Conservation (phyloP, 768 basidiomycete species). For the Lactifluus volemus region DNA sequence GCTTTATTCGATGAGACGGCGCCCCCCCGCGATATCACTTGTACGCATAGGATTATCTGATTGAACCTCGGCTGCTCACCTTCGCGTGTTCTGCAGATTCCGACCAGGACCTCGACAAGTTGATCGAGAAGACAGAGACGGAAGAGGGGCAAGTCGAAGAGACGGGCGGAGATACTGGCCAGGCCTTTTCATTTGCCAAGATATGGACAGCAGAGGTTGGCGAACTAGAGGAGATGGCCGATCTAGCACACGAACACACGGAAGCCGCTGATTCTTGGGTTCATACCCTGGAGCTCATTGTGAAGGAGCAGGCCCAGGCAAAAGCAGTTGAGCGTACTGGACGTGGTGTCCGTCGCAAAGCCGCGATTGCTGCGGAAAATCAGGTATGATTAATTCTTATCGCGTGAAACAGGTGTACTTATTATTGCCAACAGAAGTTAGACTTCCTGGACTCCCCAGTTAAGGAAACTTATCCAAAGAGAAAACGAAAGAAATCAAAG, state of each 20-base stretch:
- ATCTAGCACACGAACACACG: conserved; percentile 31
- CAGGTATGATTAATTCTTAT: conserved; percentile 31
- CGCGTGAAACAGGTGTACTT: not conserved
- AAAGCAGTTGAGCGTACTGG: conserved; percentile 51
- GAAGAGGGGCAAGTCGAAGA: conserved; percentile 48
- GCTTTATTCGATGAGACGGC: conserved; percentile 67
- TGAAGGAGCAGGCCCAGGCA: conserved; percentile 37
- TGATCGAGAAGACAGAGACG: conserved; percentile 78
- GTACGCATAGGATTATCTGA: conserved; percentile 28
- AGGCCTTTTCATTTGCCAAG: conserved; percentile 82
- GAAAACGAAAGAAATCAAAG: conserved; percentile 27
- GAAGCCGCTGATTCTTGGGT: conserved; percentile 78
- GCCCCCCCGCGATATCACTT: conserved; percentile 56
- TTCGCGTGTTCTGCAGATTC: conserved; percentile 40
- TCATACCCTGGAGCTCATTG: conserved; percentile 47
- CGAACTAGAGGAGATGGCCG: conserved; percentile 55
- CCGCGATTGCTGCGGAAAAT: conserved; percentile 37
- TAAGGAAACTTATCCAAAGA: conserved; percentile 29
- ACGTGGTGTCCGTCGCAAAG: conserved; percentile 66
- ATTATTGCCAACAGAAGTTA: conserved; percentile 22
- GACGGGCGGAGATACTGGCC: conserved; percentile 38
- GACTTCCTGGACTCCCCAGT: conserved; percentile 32
- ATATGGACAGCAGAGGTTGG: conserved; percentile 83
- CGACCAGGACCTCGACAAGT: conserved; percentile 72
- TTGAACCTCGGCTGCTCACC: not conserved